These are phyloP conservation scores for Bonia amplexicaulis DNA, from an alignment of 176 grass and related monocot genomes.

Conservation along the genomic window DNA sequence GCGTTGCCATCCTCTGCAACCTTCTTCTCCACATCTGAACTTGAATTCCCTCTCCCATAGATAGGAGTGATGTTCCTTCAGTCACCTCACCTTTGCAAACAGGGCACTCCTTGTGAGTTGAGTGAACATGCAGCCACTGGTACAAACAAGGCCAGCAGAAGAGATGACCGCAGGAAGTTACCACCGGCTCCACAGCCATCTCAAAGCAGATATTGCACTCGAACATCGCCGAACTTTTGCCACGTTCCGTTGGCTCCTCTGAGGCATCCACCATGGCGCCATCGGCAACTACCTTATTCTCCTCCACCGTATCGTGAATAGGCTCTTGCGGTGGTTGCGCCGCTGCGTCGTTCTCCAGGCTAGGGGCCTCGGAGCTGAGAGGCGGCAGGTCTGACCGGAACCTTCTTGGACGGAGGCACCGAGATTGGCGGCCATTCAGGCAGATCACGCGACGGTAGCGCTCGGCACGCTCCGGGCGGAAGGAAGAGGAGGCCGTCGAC, in stretches of 20 bases:
- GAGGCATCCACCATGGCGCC: slow-evolving; percentile 25
- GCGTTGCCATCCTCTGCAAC: slow-evolving; percentile 47
- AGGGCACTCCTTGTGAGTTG: slow-evolving; percentile 84
- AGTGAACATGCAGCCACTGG: slow-evolving; percentile 89
- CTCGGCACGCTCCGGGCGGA: slow-evolving; percentile 31
- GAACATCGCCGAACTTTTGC: slow-evolving; percentile 60
- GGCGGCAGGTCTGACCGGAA: slow-evolving; percentile 71
- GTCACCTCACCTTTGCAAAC: slow-evolving; percentile 97
- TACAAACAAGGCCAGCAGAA: slow-evolving; percentile 99
- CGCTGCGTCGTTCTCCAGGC: slow-evolving; percentile 23
- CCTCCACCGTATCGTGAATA: slow-evolving; percentile 29
- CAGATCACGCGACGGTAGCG: slow-evolving; percentile 46
- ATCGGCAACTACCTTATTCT: slow-evolving; percentile 40
- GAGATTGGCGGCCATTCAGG: slow-evolving; percentile 25
- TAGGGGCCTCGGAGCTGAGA: slow-evolving; percentile 36
- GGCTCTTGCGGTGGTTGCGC: slow-evolving; percentile 27
- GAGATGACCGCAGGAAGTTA: slow-evolving; percentile 90
- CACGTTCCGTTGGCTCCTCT: slow-evolving; percentile 40
- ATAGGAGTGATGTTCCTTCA: slow-evolving; percentile 79
- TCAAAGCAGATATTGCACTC: slow-evolving; percentile 99
- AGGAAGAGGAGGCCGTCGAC: slow-evolving; percentile 46
- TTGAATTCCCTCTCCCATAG: slow-evolving; percentile 79
- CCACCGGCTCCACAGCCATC: slow-evolving; percentile 79
- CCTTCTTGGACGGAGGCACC: slow-evolving; percentile 47
- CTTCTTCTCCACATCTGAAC: slow-evolving; percentile 43